Percentiles rank a stretch among this genome's conserved stretches.
Conservation (phyloP, 805 yeast species). For the Metschnikowia bowlesiae region DNA sequence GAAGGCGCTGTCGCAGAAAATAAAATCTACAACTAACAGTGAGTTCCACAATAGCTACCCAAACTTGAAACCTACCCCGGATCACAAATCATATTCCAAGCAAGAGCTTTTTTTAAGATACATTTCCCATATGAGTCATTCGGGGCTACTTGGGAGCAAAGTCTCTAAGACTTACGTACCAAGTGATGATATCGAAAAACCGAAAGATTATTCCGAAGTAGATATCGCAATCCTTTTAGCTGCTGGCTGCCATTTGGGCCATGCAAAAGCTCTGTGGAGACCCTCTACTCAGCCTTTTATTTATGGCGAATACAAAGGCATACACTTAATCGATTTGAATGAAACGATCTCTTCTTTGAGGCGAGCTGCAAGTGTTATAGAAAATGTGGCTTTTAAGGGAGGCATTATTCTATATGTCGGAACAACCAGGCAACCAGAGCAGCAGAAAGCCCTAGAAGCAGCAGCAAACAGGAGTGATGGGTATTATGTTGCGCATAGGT, state of each 20-base stretch:
- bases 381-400: slow-evolving; percentile 77
- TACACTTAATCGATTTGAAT: slow-evolving; percentile 86
- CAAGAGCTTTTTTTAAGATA: slow-evolving; percentile 79
- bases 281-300: slow-evolving; percentile 81
- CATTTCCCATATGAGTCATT: slow-evolving; percentile 51
- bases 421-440: slow-evolving; percentile 63
- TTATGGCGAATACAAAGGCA: slow-evolving; percentile 84
- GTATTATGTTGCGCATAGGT: slow-evolving; percentile 74
- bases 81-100: slow-evolving; percentile 61
- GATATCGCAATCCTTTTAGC: slow-evolving; percentile 73
- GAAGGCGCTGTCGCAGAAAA: slow-evolving; percentile 12
- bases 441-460: slow-evolving; percentile 64
- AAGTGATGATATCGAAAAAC: slow-evolving; percentile 57
- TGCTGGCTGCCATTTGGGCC: slow-evolving; percentile 94
- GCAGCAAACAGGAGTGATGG: slow-evolving; percentile 80
- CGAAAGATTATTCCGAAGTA: slow-evolving; percentile 52
- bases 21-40: slow-evolving; percentile 30
- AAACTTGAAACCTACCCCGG: slow-evolving; percentile 55
- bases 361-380: slow-evolving; percentile 80
- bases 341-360: slow-evolving; percentile 72
- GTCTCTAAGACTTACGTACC: slow-evolving; percentile 66
- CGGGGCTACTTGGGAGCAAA: slow-evolving; percentile 61
- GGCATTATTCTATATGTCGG: slow-evolving; percentile 86
- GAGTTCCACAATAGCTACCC: slow-evolving; percentile 46
- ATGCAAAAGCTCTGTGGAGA: slow-evolving; percentile 73